Conservation (phyloP, 148 eudicot genomes). For the Fagopyrum tataricum region DNA sequence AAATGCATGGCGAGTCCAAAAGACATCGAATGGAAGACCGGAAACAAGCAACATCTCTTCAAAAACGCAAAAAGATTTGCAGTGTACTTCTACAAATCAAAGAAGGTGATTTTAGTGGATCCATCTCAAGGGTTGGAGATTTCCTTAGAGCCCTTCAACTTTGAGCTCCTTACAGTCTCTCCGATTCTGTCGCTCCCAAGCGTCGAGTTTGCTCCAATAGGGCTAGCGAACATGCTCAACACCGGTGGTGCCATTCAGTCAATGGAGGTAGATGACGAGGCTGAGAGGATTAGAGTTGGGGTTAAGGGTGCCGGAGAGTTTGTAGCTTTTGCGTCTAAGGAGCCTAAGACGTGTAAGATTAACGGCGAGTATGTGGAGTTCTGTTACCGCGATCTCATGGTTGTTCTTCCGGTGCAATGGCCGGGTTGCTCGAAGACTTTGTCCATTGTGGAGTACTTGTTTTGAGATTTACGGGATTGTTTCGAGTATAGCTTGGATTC, state of each 20-base stretch:
- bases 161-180: constrained; percentile 69
- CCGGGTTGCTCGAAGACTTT: constrained; percentile 20
- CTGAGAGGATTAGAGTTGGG: constrained; percentile 11
- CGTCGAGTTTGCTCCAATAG: constrained; percentile 67
- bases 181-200: constrained; percentile 28
- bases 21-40: constrained; percentile 80
- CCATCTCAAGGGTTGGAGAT: constrained; percentile 34
- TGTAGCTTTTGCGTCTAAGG: constrained; percentile 42
- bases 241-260: constrained; percentile 57
- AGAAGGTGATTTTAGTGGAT: constrained; percentile 44
- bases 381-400: constrained; percentile 34
- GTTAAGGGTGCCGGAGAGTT: constrained; percentile 49
- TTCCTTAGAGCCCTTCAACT: constrained; percentile 63
- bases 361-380: constrained; percentile 41
- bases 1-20: constrained; percentile 39
- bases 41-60: constrained; percentile 37
- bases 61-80: constrained; percentile 42
- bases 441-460: constrained; percentile 40
- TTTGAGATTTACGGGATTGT: constrained; percentile 16
- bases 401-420: constrained; percentile 43
- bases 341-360: constrained; percentile 37
- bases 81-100: constrained; percentile 44
- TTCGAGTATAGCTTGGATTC: not conserved
- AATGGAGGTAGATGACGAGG: constrained; percentile 29
- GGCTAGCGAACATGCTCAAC: constrained; percentile 59